Evolutionary conservation across 495 filamentous ascomycete species (phyloP), one percentile per base, ranked within the genome.

Genomic region (Aspergillus carlsbadensis): DNA sequence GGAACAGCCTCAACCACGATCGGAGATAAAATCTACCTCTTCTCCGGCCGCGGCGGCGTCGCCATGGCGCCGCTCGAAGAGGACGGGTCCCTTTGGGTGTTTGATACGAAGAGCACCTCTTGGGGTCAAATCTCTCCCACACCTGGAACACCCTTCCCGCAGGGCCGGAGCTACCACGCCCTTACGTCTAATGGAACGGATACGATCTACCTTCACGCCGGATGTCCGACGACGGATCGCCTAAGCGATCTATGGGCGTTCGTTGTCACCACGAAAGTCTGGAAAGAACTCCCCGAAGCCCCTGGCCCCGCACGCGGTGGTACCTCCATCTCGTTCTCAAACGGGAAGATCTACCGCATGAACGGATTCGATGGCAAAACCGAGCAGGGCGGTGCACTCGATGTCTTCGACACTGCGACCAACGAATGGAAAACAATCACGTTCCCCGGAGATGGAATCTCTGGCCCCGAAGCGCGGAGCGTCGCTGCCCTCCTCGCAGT

Each of bases 201-300:
- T 31, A 79, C 70, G 0, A 67, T 94, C 33, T 85, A 86, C 63
- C 66, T 94, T 14, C 88, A 92, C 60, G 89, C 85, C 6, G 90
- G 90, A 0, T 89, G 85, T 60, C 77, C 81, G 1, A 72, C 79
- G 3, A 78, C 74, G 7, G 82, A 77, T 14, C 71, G 86, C 13
- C 72, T 85, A 1, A 67, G 74, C 5, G 89, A 92, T 67, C 64
- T 91, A 0, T 92, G 89, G 89, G 78, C 81, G 1, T 92, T 91
- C 64, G 81, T 85, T 62, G 58, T 91, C 10, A 71, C 67, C 33
- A 73, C 69, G 21, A 63, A 76, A 29, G 65, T 73, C 0, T 94
- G 89, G 90, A 79, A 75, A 36, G 76, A 83, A 42, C 75, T 86
- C 26, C 76, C 85, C 0, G 59, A 79, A 15, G 86, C 86, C 0